Conservation (phyloP, 1,284 basidiomycete species). For the Phylloporus sp. region DNA sequence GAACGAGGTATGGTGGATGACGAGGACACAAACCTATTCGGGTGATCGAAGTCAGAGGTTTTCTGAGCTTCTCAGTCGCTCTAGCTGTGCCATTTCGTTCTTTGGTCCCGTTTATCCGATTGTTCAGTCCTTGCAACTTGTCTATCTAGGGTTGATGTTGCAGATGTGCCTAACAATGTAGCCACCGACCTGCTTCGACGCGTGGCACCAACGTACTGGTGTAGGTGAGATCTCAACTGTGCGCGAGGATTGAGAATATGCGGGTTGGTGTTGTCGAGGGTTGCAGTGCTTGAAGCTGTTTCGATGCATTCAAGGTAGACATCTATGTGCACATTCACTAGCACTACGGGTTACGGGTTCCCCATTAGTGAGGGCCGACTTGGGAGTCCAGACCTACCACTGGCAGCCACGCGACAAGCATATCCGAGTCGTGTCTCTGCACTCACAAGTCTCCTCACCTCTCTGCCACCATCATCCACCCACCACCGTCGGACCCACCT, state of each 20-base stretch:
- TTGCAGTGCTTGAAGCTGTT: constrained; percentile 32
- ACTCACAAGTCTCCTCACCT: too few relatives aligned
- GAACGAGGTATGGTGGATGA: constrained; percentile 68
- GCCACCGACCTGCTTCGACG: constrained; percentile 64
- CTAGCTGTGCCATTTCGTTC: constrained; percentile 59
- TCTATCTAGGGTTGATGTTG: constrained; percentile 72
- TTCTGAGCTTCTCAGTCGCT: constrained; percentile 69
- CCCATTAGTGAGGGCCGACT: too few relatives aligned
- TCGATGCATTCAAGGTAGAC: constrained; percentile 28
- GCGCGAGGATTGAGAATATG: constrained; percentile 28
- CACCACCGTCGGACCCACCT: too few relatives aligned
- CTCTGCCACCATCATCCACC: too few relatives aligned
- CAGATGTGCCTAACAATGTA: constrained; percentile 50
- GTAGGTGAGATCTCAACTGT: constrained; percentile 38
- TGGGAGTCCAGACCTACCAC: too few relatives aligned
- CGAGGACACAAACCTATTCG: constrained; percentile 74
- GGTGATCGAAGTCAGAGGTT: constrained; percentile 75
- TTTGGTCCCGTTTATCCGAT: constrained; percentile 59
- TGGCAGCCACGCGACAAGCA: too few relatives aligned
- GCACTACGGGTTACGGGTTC: too few relatives aligned
- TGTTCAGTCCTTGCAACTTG: constrained; percentile 48
- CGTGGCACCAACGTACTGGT: constrained; percentile 63
- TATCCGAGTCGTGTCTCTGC: too few relatives aligned
- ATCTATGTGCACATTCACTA: too few relatives aligned
- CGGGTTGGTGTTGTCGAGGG: constrained; percentile 31